Conservation (phyloP, 441 rosid species). For the Adansonia madagascariensis region DNA sequence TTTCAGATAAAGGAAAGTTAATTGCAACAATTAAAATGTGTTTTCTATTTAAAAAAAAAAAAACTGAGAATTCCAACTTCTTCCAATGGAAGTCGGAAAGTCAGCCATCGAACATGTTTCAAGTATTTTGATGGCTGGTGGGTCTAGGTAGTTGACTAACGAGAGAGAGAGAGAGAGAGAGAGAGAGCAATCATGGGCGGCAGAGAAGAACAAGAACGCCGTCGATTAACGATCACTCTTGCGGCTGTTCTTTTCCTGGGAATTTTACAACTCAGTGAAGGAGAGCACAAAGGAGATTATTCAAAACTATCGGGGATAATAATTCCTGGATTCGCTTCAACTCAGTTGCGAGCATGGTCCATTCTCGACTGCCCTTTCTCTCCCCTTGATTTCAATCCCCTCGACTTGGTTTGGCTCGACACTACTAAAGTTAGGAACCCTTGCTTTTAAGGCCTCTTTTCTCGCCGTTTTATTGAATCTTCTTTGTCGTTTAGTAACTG, state of each 20-base stretch:
- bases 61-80: not conserved
- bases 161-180: not conserved
- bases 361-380: slow-evolving; percentile 94
- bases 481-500: not conserved
- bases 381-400: slow-evolving; percentile 98
- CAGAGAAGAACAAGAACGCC: not conserved
- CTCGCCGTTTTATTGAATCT: not conserved
- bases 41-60: no score
- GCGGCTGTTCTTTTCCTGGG: slow-evolving; percentile 30
- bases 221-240: slow-evolving; percentile 26
- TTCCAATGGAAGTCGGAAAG: not conserved
- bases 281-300: slow-evolving; percentile 58
- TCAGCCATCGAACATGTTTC: not conserved
- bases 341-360: slow-evolving; percentile 99
- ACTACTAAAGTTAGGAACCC: slow-evolving; percentile 69
- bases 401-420: slow-evolving; percentile 97
- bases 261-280: slow-evolving; percentile 26
- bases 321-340: slow-evolving; percentile 96
- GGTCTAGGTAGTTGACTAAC: not conserved
- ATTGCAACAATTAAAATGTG: not conserved
- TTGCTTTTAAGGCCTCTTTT: slow-evolving; percentile 19
- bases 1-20: not conserved
- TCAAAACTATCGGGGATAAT: slow-evolving; percentile 89
- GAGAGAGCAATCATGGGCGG: slow-evolving; percentile 7
- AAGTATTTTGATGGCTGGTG: not conserved